Evolutionary conservation across 208 protist species (phyloP).

Genomic region (Plasmodiophora brassicae): DNA sequence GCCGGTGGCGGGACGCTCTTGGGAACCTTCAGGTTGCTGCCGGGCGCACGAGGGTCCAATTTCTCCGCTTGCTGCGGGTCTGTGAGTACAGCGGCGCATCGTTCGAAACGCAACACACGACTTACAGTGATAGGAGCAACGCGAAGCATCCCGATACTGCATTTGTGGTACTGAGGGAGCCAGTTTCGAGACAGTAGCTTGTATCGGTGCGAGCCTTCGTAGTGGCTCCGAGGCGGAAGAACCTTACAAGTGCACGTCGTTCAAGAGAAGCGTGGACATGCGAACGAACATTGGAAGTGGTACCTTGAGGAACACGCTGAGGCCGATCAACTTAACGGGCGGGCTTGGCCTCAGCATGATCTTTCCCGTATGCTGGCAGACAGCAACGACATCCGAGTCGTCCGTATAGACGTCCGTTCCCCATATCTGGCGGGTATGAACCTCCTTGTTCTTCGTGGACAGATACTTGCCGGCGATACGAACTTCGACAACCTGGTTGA

Average conservation of each 20-base stretch:
- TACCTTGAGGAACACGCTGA: neutral
- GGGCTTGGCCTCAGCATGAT: slow-evolving; percentile 4
- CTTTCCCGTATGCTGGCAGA: slow-evolving; percentile 13
- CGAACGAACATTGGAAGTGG: no score
- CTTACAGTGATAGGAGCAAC: neutral
- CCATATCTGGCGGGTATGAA: slow-evolving; percentile 46
- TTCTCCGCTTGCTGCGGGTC: neutral
- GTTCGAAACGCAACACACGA: no score
- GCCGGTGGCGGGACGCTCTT: neutral
- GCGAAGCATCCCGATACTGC: neutral
- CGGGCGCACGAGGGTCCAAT: neutral
- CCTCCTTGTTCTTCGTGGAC: slow-evolving; percentile 31
- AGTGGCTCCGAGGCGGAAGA: neutral
- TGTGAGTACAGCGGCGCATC: no score
- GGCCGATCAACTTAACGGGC: neutral
- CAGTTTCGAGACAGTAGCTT: neutral
- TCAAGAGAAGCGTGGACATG: no score
- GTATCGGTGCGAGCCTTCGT: neutral
- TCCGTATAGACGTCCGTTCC: slow-evolving; percentile 51
- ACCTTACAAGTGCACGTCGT: no score
- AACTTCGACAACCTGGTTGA: slow-evolving; percentile 38
- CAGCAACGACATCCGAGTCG: slow-evolving; percentile 47
- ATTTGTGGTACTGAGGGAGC: neutral
- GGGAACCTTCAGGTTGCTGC: neutral
- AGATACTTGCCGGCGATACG: slow-evolving; percentile 38